These are phyloP conservation scores for Bipolaris sorokiniana DNA, from an alignment of 2,329 filamentous ascomycete genomes.

Conservation along the genomic window DNA sequence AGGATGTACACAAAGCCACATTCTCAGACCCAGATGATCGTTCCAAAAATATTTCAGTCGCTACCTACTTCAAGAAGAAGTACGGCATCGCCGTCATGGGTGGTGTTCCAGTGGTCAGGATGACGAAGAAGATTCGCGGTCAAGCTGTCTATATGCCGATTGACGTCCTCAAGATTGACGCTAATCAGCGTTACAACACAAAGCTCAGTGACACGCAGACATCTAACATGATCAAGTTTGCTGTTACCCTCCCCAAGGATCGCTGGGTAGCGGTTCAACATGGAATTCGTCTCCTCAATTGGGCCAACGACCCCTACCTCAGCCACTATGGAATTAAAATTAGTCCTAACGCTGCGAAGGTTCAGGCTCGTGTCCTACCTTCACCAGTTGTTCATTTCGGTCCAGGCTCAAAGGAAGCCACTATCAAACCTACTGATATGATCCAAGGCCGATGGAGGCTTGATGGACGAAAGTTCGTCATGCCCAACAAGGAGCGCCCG, in stretches of 20 bases:
- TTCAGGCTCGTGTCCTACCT: slow-evolving; percentile 72
- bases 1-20: slow-evolving; percentile 52
- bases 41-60: slow-evolving; percentile 61
- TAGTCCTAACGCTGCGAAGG: slow-evolving; percentile 64
- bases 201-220: slow-evolving; percentile 71
- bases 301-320: slow-evolving; percentile 72
- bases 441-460: slow-evolving; percentile 84
- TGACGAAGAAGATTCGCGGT: slow-evolving; percentile 59
- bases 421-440: slow-evolving; percentile 47
- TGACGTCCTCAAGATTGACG: slow-evolving; percentile 60
- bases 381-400: slow-evolving; percentile 75
- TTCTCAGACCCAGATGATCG: slow-evolving; percentile 67
- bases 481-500: slow-evolving; percentile 62
- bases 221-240: slow-evolving; percentile 87
- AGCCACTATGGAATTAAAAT: slow-evolving; percentile 76
- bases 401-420: slow-evolving; percentile 28
- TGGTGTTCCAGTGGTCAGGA: slow-evolving; percentile 63
- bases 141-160: slow-evolving; percentile 60
- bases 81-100: slow-evolving; percentile 59
- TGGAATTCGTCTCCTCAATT: slow-evolving; percentile 71
- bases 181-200: slow-evolving; percentile 63
- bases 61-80: slow-evolving; percentile 60
- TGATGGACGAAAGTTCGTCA: slow-evolving; percentile 74
- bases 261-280: slow-evolving; percentile 72
- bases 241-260: slow-evolving; percentile 74